A percentile compares a stretch with the other conserved stretches of the same genome.
Conservation (phyloP, 768 basidiomycete species). For the Chalciporus piperatus region DNA sequence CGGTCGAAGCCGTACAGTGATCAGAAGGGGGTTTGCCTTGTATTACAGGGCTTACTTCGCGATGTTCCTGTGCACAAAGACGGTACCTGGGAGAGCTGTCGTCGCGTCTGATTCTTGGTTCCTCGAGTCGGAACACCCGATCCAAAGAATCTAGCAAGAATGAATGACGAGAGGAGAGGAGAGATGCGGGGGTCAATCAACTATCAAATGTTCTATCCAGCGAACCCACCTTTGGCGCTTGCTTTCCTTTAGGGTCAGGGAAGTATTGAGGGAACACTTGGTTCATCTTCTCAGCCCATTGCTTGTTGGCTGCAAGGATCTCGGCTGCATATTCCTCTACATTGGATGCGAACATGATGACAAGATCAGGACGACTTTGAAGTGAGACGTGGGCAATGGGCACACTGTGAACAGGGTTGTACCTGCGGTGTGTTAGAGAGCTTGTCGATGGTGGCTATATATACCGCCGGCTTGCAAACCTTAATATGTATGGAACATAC, state of each 20-base stretch:
- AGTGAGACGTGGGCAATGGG: neutral
- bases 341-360: neutral
- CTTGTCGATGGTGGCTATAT: no score
- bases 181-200: neutral
- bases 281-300: conserved; percentile 22
- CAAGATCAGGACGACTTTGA: neutral
- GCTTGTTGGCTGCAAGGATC: conserved; percentile 10
- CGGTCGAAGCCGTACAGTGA: no score
- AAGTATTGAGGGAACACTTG: conserved; percentile 24
- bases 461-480: no score
- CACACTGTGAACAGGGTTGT: no score
- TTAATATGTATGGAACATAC: no score
- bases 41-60: conserved; percentile 58
- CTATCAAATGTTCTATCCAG: neutral
- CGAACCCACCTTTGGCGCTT: conserved; percentile 21
- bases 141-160: conserved; percentile 62
- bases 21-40: neutral
- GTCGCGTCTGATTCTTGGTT: conserved; percentile 79
- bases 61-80: conserved; percentile 85
- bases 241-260: conserved; percentile 4
- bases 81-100: conserved; percentile 67
- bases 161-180: neutral
- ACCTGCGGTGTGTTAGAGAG: neutral
- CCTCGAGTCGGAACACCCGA: conserved; percentile 82
- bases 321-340: neutral